Evolutionary conservation across 805 yeast species (phyloP).

Genomic region (Lipomyces orientalis): DNA sequence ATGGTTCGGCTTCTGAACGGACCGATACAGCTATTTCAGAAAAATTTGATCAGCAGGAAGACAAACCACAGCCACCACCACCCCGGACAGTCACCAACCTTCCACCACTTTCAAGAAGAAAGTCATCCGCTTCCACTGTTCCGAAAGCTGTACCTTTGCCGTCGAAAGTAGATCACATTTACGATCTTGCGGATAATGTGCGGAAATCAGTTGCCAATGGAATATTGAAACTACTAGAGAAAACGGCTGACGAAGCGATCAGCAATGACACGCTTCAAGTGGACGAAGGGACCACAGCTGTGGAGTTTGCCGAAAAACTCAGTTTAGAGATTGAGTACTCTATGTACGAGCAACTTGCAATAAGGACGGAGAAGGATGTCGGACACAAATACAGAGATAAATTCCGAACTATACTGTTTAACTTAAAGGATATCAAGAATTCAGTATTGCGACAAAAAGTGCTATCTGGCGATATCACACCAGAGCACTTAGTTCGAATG

Average conservation of each 20-base stretch:
- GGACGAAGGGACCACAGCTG: slow-evolving; percentile 40
- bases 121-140: not conserved
- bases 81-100: not conserved
- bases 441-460: slow-evolving; percentile 62
- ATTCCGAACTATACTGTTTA: slow-evolving; percentile 68
- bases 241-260: slow-evolving; percentile 47
- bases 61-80: slow-evolving; percentile 4
- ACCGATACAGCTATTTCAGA: not conserved
- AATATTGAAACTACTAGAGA: slow-evolving; percentile 53
- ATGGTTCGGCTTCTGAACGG: not conserved
- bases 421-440: slow-evolving; percentile 63
- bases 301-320: slow-evolving; percentile 52
- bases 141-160: not conserved
- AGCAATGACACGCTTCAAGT: slow-evolving; percentile 38
- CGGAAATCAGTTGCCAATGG: slow-evolving; percentile 61
- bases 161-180: slow-evolving; percentile 15
- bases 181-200: slow-evolving; percentile 45
- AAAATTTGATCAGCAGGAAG: slow-evolving; percentile 1
- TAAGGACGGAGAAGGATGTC: slow-evolving; percentile 43
- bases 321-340: slow-evolving; percentile 59
- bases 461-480: slow-evolving; percentile 57
- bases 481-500: slow-evolving; percentile 65
- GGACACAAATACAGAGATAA: slow-evolving; percentile 65
- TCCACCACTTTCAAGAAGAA: not conserved
- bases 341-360: slow-evolving; percentile 51